These are phyloP conservation scores for Glycine soja DNA, from an alignment of 306 rosid genomes.

Conservation along the genomic window DNA sequence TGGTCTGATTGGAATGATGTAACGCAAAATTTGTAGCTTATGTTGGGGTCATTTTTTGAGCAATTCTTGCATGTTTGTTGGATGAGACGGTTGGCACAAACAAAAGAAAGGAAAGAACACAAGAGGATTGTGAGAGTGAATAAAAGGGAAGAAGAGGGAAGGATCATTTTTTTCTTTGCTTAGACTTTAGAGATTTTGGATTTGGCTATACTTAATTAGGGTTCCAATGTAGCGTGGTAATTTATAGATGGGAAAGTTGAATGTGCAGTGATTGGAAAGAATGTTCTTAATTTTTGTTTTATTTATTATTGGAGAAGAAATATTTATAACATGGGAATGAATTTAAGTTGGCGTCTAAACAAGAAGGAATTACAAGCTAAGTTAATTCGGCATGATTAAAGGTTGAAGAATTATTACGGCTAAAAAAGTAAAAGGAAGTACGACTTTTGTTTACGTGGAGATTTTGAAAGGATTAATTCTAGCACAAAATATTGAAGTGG, in stretches of 20 bases:
- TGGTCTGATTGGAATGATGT: conserved; percentile 58
- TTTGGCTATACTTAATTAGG: background rate
- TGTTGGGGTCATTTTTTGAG: conserved; percentile 65
- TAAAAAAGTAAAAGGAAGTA: background rate
- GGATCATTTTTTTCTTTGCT: conserved; percentile 37
- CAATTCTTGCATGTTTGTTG: conserved; percentile 60
- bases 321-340: conserved; percentile 8
- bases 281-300: background rate
- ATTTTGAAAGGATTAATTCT: background rate
- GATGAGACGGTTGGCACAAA: conserved; percentile 52
- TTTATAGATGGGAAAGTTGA: conserved; percentile 32
- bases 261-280: conserved; percentile 12
- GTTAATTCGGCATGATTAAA: conserved; percentile 44
- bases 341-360: conserved; percentile 19
- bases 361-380: conserved; percentile 50
- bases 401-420: conserved; percentile 32
- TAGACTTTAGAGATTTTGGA: background rate
- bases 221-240: conserved; percentile 9
- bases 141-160: background rate
- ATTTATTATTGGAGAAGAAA: background rate
- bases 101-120: conserved; percentile 8
- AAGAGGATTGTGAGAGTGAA: conserved; percentile 43
- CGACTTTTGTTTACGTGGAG: background rate
- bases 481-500: background rate
- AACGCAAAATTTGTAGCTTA: conserved; percentile 69